These are phyloP conservation scores for Cunninghamia lanceolata DNA, from an alignment of 75 land plant genomes.

Conservation along the genomic window DNA sequence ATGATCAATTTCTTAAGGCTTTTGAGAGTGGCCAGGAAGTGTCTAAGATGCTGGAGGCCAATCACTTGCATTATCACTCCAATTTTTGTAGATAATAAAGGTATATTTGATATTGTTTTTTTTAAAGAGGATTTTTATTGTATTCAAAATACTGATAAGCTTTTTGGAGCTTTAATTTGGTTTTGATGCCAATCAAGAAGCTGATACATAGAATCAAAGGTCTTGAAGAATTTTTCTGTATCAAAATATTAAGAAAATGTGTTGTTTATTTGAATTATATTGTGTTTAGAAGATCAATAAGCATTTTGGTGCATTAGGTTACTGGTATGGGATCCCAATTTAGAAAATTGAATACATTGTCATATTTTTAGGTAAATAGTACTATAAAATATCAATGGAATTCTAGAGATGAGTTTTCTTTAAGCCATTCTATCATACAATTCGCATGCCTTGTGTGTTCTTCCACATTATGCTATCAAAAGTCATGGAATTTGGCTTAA, in stretches of 20 bases:
- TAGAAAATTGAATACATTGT: neutral
- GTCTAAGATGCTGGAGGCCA: conserved; percentile 79
- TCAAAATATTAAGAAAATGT: neutral
- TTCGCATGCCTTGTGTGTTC: too few species aligned
- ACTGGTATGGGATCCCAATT: neutral
- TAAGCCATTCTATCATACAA: too few species aligned
- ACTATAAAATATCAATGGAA: too few species aligned
- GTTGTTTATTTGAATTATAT: neutral
- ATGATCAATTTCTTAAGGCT: conserved; percentile 71
- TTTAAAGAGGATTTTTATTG: neutral
- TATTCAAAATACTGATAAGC: neutral
- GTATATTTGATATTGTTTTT: conserved; percentile 22
- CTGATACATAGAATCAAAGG: neutral
- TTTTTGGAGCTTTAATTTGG: neutral
- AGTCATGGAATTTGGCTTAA: too few species aligned
- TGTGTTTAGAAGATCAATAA: neutral
- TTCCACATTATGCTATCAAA: too few species aligned
- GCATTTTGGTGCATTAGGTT: neutral
- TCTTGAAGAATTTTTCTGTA: neutral
- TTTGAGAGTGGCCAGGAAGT: conserved; percentile 57
- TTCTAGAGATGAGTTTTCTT: too few species aligned
- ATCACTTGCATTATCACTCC: conserved; percentile 81
- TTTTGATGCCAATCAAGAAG: neutral
- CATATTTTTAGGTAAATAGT: neutral
- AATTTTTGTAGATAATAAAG: conserved; percentile 76